phyloP scores from a whole-genome alignment of 306 rosid species.

The Citrullus amarus region DNA sequence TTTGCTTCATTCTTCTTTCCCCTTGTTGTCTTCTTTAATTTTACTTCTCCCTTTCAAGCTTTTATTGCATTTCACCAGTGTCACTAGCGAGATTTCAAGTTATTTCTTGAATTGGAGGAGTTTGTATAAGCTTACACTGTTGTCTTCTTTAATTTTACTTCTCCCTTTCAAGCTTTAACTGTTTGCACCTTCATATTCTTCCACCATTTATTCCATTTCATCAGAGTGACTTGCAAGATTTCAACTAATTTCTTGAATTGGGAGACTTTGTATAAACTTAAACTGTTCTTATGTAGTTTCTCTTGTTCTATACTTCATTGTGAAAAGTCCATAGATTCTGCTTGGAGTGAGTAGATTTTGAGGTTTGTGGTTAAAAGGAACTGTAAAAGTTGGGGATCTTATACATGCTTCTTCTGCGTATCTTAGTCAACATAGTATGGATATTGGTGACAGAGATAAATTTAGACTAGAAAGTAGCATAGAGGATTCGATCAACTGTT shows the following conservation, averaged over 20 bases:
- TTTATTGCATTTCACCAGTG: neutral
- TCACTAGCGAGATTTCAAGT: neutral
- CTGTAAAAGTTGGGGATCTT: constrained; percentile 6
- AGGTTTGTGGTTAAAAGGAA: constrained; percentile 11
- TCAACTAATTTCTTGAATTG: neutral
- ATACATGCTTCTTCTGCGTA: constrained; percentile 20
- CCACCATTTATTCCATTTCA: neutral
- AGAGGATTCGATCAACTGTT: constrained; percentile 47
- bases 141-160: constrained; percentile 19
- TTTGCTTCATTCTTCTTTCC: constrained; percentile 14
- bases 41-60: neutral
- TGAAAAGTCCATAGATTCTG: neutral
- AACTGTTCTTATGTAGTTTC: neutral
- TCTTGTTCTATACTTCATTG: neutral
- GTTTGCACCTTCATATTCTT: neutral
- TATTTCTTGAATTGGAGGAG: neutral
- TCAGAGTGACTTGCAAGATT: neutral
- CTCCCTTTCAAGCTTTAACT: neutral
- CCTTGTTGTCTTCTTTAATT: constrained; percentile 21
- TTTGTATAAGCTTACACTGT: neutral
- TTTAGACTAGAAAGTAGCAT: constrained; percentile 48
- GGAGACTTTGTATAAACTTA: neutral
- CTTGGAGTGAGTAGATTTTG: neutral
- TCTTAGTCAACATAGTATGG: constrained; percentile 27
- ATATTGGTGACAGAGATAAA: constrained; percentile 60